Evolutionary conservation across 176 grass and related monocot genomes (phyloP).

Genomic region (Phyllostachys edulis): DNA sequence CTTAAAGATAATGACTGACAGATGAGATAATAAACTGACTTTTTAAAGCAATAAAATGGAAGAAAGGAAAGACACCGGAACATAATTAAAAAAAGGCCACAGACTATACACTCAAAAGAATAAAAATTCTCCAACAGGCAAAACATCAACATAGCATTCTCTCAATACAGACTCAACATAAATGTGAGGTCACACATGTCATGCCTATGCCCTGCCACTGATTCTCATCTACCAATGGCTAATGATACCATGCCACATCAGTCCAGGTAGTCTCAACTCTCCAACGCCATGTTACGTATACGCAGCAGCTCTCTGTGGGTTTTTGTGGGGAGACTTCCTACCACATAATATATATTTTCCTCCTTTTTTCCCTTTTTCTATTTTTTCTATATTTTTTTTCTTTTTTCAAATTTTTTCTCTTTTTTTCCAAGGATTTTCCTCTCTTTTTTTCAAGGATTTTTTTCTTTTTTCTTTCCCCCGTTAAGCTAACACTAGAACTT

Average conservation of each 20-base stretch:
- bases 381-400: not conserved
- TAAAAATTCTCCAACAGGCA: not conserved
- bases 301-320: slow-evolving; percentile 2
- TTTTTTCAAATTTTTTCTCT: slow-evolving; percentile 21
- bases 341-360: not conserved
- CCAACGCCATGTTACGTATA: slow-evolving; percentile 20
- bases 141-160: slow-evolving; percentile 4
- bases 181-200: slow-evolving; percentile 43
- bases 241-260: slow-evolving; percentile 39
- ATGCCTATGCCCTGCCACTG: slow-evolving; percentile 43
- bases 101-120: not conserved
- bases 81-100: not conserved
- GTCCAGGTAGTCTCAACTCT: slow-evolving; percentile 44
- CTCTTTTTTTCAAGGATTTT: slow-evolving; percentile 10
- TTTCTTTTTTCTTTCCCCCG: slow-evolving; percentile 34
- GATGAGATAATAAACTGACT: not conserved
- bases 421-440: slow-evolving; percentile 14
- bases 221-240: slow-evolving; percentile 39
- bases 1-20: not conserved
- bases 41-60: not conserved
- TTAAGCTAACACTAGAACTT: slow-evolving; percentile 50
- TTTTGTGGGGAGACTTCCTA: slow-evolving; percentile 27
- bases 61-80: not conserved
- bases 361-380: not conserved
- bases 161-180: slow-evolving; percentile 15